phyloP scores from a whole-genome alignment of 768 basidiomycete species.

The Phaeotremella fagi region DNA sequence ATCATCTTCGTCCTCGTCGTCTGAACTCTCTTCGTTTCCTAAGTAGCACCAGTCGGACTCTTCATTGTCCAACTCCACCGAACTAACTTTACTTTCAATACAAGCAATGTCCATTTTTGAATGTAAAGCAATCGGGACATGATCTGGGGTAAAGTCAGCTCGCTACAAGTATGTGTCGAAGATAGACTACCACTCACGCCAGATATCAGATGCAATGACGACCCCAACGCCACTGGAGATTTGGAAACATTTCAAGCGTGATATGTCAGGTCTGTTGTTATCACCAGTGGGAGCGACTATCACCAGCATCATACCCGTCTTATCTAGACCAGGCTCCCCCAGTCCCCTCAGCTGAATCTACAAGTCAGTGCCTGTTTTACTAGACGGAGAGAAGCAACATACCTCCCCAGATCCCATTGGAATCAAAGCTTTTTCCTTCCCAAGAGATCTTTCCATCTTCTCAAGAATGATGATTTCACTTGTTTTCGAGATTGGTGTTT shows the following conservation, averaged over 20 bases:
- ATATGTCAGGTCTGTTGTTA: conserved; percentile 72
- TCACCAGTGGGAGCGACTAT: conserved; percentile 76
- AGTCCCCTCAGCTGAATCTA: conserved; percentile 49
- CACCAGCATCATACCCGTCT: conserved; percentile 65
- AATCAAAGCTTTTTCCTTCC: conserved; percentile 87
- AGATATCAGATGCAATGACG: conserved; percentile 72
- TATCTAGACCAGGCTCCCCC: conserved; percentile 50
- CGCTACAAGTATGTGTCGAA: not conserved
- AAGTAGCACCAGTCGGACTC: too few species aligned
- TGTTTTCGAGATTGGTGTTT: conserved; percentile 52
- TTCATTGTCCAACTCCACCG: too few species aligned
- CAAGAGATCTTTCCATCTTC: conserved; percentile 77
- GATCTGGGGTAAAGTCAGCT: conserved; percentile 56
- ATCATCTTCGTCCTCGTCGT: too few species aligned
- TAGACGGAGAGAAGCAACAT: conserved; percentile 13
- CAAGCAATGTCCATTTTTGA: conserved; percentile 56
- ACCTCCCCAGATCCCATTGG: conserved; percentile 67
- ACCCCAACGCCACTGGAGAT: conserved; percentile 76
- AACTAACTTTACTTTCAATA: conserved; percentile 88
- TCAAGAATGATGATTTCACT: conserved; percentile 59
- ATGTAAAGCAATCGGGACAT: conserved; percentile 67
- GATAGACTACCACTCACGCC: conserved; percentile 67
- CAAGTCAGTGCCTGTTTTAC: not conserved
- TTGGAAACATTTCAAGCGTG: conserved; percentile 72
- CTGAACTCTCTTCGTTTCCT: too few species aligned